Evolutionary conservation across 2,329 filamentous ascomycete species (phyloP), one percentile per base, ranked within the genome.

Genomic region (Akanthomyces dipterigenus): DNA sequence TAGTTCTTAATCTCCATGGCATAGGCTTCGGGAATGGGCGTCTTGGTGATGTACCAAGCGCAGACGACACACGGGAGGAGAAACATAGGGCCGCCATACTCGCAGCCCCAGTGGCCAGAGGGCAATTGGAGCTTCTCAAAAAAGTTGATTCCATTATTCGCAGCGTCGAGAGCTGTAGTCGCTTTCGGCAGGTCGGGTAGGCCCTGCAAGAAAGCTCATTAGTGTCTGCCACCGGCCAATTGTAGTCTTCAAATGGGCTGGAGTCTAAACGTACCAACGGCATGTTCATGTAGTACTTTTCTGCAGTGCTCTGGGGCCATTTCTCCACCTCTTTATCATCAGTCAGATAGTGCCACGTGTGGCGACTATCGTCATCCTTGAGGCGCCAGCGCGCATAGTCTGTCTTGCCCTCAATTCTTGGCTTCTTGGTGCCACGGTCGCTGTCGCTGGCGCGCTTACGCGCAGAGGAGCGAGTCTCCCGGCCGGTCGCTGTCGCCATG

Each of bases 1-100:
- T 99, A 99, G 67, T 93, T 91, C 71, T 88, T 93, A 70, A 99
- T 96, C 73, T 96, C 95, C 49, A 86, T 91, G 24, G 88, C 87
- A 72, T 92, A 88, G 62, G 89, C 85, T 64, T 86, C 84, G 1
- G 92, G 87, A 62, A 99, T 90, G 4, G 89, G 89, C 57, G 91
- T 96, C 71, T 93, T 87, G 64, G 93, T 98, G 57, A 89, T 89
- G 72, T 96, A 93, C 86, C 91, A 96, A 31, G 89, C 83, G 67
- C 96, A 86, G 64, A 97, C 86, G 24, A 96, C 73, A 49, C 93
- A 91, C 0, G 93, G 91, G 1, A 98, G 80, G 43, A 98, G 83
- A 71, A 99, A 99, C 90, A 97, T 93, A 4, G 95, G 95, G 0
- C 95, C 95, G 60, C 95, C 95, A 77, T 99, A 99, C 73, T 99